Percentiles rank a stretch among this genome's conserved stretches.
phyloP scores from a whole-genome alignment of 805 yeast genomes.

The Nakazawaea laoshanensis region DNA sequence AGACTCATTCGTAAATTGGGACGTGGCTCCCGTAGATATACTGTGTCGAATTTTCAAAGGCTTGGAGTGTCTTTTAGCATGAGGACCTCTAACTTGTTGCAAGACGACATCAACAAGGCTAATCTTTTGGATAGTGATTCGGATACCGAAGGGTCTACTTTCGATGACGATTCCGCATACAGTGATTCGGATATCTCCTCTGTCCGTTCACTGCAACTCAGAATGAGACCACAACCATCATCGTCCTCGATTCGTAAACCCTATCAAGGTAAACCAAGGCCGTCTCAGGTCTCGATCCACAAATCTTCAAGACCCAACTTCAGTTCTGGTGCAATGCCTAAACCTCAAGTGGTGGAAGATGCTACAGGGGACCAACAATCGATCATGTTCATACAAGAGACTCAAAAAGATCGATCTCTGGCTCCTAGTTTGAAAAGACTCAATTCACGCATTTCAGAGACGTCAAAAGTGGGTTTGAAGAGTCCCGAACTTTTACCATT shows the following conservation, averaged over 20 bases:
- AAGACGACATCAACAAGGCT: slow-evolving; percentile 20
- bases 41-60: slow-evolving; percentile 61
- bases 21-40: slow-evolving; percentile 29
- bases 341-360: slow-evolving; percentile 57
- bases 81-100: slow-evolving; percentile 48
- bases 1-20: slow-evolving; percentile 20
- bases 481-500: slow-evolving; percentile 8
- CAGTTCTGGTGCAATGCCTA: slow-evolving; percentile 65
- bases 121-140: slow-evolving; percentile 6
- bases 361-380: slow-evolving; percentile 65
- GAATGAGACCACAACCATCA: not conserved
- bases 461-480: not conserved
- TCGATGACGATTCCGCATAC: slow-evolving; percentile 7
- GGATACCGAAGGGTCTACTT: slow-evolving; percentile 12
- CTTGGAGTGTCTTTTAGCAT: slow-evolving; percentile 75
- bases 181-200: slow-evolving; percentile 10
- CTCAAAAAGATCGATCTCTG: slow-evolving; percentile 14
- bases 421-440: slow-evolving; percentile 9
- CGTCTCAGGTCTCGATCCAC: slow-evolving; percentile 1
- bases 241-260: slow-evolving; percentile 2
- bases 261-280: not conserved
- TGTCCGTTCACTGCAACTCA: not conserved
- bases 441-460: slow-evolving; percentile 12
- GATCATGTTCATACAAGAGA: slow-evolving; percentile 48
- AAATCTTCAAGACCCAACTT: slow-evolving; percentile 47